Percentiles rank a stretch among this genome's conserved stretches.
Evolutionary conservation across 2,329 filamentous ascomycete genomes (phyloP).

Genomic region (Venturia carpophila): DNA sequence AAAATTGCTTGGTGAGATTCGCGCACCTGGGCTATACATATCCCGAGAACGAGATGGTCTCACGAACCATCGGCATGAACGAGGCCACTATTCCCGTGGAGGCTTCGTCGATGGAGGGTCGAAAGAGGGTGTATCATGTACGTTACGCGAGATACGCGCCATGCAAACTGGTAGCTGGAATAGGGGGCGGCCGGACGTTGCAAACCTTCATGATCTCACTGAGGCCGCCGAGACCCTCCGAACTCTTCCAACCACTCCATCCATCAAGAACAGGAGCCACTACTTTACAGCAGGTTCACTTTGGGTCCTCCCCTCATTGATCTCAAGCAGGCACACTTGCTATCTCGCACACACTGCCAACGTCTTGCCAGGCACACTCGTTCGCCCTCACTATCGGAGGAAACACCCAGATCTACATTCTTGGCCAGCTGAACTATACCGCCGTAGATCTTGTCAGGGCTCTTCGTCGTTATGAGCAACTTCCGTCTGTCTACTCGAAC

Average conservation of each 20-base stretch:
- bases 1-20: not conserved
- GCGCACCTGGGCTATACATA: not conserved
- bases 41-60: too few relatives aligned
- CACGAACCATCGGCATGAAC: too few relatives aligned
- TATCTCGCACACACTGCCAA: not conserved
- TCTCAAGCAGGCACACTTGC: not conserved
- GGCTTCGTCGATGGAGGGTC: too few relatives aligned
- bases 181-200: not conserved
- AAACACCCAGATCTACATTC: too few relatives aligned
- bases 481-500: too few relatives aligned
- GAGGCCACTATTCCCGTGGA: too few relatives aligned
- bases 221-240: not conserved
- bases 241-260: not conserved
- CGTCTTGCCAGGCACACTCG: not conserved
- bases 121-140: not conserved
- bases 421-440: too few relatives aligned
- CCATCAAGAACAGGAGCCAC: not conserved
- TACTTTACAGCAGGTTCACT: not conserved
- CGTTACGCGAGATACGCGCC: not conserved
- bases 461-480: too few relatives aligned
- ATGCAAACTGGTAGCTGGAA: not conserved
- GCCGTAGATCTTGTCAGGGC: too few relatives aligned
- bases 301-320: not conserved
- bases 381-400: not conserved
- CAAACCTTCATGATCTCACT: not conserved